Percentiles rank a stretch among this genome's conserved stretches.
Evolutionary conservation across 139 green algal genomes (phyloP).

Genomic region (Closterium sp.): DNA sequence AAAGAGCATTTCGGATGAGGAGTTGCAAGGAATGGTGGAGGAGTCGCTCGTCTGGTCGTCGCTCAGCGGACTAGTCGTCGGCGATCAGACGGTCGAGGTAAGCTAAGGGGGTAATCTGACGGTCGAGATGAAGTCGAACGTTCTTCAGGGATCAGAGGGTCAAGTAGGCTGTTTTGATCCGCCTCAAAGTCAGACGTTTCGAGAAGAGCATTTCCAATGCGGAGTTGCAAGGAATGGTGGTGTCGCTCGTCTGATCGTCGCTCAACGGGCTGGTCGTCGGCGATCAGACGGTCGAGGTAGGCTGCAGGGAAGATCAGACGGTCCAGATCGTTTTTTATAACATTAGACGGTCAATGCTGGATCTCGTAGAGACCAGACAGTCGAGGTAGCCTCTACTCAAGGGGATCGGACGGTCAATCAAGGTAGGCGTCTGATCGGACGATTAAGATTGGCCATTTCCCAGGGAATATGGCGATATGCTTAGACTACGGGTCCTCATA

Average conservation of each 20-base stretch:
- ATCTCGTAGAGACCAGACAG: neutral
- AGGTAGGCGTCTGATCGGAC: too few relatives aligned
- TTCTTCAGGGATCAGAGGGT: too few relatives aligned
- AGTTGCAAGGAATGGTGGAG: neutral
- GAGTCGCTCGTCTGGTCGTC: conserved; percentile 19
- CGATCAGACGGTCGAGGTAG: conserved; percentile 8
- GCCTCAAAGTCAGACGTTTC: too few relatives aligned
- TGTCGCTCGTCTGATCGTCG: conserved; percentile 9
- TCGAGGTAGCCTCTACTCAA: neutral
- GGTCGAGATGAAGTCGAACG: neutral
- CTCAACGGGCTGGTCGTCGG: conserved; percentile 38
- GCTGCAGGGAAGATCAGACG: neutral
- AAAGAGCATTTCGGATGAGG: neutral
- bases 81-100: conserved; percentile 15
- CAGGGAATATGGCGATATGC: too few relatives aligned
- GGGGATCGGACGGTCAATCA: neutral
- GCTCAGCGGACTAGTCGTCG: conserved; percentile 32
- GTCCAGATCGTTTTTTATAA: too few relatives aligned
- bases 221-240: neutral
- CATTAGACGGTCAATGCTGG: too few relatives aligned
- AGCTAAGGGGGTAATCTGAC: neutral
- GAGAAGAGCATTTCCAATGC: neutral
- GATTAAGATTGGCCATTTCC: neutral
- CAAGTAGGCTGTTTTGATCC: too few relatives aligned
- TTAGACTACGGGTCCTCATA: too few relatives aligned